phyloP scores from a whole-genome alignment of 2,329 filamentous ascomycete genomes.

The Alternaria brassicicola region DNA sequence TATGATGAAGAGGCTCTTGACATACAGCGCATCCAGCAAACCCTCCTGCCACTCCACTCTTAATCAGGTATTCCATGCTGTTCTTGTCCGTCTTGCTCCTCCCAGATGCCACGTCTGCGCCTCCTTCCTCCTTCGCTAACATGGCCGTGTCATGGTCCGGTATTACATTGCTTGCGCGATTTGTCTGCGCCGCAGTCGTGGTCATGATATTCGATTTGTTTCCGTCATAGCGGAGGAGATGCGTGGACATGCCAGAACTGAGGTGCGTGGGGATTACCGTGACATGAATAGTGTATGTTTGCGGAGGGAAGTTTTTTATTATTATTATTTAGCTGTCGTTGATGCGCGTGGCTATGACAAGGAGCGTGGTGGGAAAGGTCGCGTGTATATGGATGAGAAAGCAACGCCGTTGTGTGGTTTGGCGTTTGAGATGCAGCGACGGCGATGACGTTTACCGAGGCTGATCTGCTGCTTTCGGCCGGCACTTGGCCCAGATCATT shows the following conservation, averaged over 20 bases:
- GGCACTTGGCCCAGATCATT: neutral
- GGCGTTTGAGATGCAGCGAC: constrained; percentile 4
- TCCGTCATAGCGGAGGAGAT: constrained; percentile 47
- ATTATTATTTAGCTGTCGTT: neutral
- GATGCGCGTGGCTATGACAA: neutral
- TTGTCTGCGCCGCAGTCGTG: constrained; percentile 33
- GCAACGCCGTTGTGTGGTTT: constrained; percentile 13
- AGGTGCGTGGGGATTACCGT: constrained; percentile 22
- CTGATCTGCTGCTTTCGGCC: constrained; percentile 12
- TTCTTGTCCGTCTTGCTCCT: constrained; percentile 65
- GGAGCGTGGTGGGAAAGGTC: neutral
- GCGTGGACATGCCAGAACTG: constrained; percentile 46
- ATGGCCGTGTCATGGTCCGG: constrained; percentile 61
- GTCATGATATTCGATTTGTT: constrained; percentile 43
- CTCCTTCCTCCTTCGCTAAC: constrained; percentile 39
- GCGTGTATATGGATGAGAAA: constrained; percentile 14
- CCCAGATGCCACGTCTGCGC: constrained; percentile 1
- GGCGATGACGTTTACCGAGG: constrained; percentile 21
- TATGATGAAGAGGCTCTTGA: neutral
- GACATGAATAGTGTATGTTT: constrained; percentile 26
- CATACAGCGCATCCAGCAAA: constrained; percentile 89
- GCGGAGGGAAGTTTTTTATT: no score
- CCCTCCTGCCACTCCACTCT: constrained; percentile 85
- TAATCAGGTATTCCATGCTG: constrained; percentile 81
- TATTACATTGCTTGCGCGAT: constrained; percentile 18